Evolutionary conservation across 176 grass and related monocot genomes (phyloP).

Genomic region (Carex myosuroides): DNA sequence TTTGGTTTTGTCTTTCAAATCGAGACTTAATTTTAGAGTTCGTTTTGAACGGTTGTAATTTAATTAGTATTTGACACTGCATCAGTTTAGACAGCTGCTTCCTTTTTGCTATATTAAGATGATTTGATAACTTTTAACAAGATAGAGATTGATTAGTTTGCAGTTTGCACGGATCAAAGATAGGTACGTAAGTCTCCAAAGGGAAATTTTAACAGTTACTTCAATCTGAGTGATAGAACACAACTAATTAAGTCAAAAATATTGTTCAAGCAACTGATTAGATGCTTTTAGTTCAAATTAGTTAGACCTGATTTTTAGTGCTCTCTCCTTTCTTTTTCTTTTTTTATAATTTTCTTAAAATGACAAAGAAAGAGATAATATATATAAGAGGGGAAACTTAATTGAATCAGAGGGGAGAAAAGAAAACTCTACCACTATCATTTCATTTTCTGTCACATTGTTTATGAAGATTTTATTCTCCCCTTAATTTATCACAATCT

Average conservation of each 20-base stretch:
- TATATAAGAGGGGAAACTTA: not conserved
- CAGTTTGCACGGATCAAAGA: not conserved
- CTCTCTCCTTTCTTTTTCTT: not conserved
- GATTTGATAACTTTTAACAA: not conserved
- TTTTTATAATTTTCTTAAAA: not conserved
- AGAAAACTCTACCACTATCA: not conserved
- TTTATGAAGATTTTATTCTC: too few species aligned
- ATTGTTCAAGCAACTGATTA: not conserved
- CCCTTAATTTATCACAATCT: not conserved
- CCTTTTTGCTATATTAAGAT: slow-evolving; percentile 11
- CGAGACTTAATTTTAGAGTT: not conserved
- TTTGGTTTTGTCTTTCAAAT: not conserved
- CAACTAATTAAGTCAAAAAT: not conserved
- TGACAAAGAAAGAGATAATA: not conserved
- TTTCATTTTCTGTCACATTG: not conserved
- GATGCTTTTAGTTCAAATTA: not conserved
- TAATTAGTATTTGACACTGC: not conserved
- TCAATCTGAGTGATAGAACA: too few species aligned
- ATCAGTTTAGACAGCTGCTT: not conserved
- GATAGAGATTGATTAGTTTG: not conserved
- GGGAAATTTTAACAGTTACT: not conserved
- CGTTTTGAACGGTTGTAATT: not conserved
- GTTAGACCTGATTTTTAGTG: not conserved
- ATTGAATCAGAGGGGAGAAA: too few species aligned
- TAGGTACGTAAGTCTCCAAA: not conserved